Evolutionary conservation across 2,329 filamentous ascomycete species (phyloP), one percentile per base, ranked within the genome.

Genomic region (Arthroderma uncinatum): DNA sequence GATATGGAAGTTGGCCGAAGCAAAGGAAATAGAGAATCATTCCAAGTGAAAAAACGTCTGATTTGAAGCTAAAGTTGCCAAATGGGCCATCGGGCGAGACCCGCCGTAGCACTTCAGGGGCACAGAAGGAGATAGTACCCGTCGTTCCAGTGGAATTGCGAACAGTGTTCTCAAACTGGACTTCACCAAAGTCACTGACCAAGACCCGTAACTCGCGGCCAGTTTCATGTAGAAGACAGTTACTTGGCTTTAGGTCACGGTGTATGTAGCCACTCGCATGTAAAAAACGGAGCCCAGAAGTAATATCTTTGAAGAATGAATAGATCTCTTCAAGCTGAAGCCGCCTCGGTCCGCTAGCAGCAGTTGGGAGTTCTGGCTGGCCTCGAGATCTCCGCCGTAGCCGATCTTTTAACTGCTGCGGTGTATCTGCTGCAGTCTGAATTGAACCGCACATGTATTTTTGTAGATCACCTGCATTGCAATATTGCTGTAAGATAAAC

Each of bases 1-100:
- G 78, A 67, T 97, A 98, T 0, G 93, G 93, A 9, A 98, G 78
- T 50, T 85, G 81, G 1, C 86, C 89, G 68, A 98, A 98, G 69
- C 93, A 98, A 79, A 98, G 86, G 67, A 98, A 98, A 70, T 97
- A 95, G 2, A 98, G 79, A 57, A 97, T 97, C 92, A 98, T 96
- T 53, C 93, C 93, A 0, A 98, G 76, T 0, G 91, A 96, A 71
- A 98, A 98, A n/a, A 98, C 87, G 67, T 98, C 93, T 0, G 91
- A 96, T 68, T 97, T 98, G 25, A 89, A 91, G 0, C 90, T 95
- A 66, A 98, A 98, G 67, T 97, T 95, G 6, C 87, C 90, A 64
- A 88, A 92, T 0, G 80, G 80, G 0, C 92, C 92, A 28, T 77
- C 78, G 0, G 80, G 73, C 44, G 68, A 71, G 36, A 79, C 85